Percentiles rank a stretch among this genome's conserved stretches.
Conservation (phyloP, 2,329 filamentous ascomycete species). For the Elsinoe australis region DNA sequence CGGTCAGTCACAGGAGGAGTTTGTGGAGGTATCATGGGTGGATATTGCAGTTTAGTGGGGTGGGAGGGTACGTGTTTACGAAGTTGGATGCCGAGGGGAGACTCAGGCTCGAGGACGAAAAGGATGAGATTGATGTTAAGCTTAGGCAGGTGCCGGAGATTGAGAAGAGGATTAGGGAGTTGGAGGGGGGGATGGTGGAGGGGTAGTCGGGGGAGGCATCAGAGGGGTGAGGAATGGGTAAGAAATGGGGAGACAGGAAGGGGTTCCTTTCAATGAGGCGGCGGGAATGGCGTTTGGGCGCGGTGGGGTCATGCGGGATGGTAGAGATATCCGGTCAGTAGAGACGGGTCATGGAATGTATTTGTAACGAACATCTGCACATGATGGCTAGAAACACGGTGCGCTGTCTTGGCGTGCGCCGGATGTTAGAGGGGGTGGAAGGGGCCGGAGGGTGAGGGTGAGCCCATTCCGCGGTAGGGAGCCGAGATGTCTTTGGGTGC, state of each 20-base stretch:
- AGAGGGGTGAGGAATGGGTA: not conserved
- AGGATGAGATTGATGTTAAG: conserved; percentile 82
- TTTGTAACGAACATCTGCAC: too few species aligned
- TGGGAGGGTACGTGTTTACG: conserved; percentile 86
- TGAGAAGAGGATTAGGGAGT: conserved; percentile 73
- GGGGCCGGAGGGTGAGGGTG: too few species aligned
- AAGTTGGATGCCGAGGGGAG: conserved; percentile 79
- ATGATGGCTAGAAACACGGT: too few species aligned
- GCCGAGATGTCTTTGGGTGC: too few species aligned
- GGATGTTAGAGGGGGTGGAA: too few species aligned
- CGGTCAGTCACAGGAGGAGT: conserved; percentile 81
- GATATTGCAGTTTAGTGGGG: conserved; percentile 94
- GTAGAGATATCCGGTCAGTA: too few species aligned
- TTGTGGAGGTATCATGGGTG: conserved; percentile 94
- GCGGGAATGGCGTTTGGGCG: too few species aligned
- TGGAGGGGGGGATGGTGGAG: conserved; percentile 37
- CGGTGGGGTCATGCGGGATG: too few species aligned
- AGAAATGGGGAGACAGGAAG: not conserved
- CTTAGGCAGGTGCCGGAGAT: conserved; percentile 81
- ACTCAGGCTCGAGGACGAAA: conserved; percentile 86
- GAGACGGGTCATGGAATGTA: too few species aligned
- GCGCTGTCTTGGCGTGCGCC: too few species aligned
- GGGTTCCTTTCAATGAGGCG: too few species aligned
- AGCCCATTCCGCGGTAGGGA: too few species aligned
- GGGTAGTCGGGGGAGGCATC: not conserved